Evolutionary conservation across 2,329 filamentous ascomycete species (phyloP).

Genomic region (Tolypocladium tropicale): DNA sequence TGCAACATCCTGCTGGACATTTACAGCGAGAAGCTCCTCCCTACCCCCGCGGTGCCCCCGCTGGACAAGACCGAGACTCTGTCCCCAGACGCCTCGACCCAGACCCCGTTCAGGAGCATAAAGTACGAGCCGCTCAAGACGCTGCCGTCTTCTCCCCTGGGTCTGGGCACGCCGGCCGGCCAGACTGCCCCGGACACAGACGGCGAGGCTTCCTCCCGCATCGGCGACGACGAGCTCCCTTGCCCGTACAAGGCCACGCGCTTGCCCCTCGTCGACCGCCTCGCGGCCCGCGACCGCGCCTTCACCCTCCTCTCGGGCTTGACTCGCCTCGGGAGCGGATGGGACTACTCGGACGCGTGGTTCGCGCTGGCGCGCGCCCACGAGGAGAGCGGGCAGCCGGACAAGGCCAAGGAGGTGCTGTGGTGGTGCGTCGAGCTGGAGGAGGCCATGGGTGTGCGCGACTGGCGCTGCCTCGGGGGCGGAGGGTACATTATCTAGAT

Average conservation of each 20-base stretch:
- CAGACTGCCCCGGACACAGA: constrained; percentile 3
- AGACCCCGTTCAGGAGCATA: not conserved
- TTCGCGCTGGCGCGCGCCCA: constrained; percentile 77
- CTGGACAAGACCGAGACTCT: constrained; percentile 17
- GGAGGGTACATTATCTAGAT: constrained; percentile 49
- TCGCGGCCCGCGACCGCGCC: constrained; percentile 84
- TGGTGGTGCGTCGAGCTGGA: constrained; percentile 98
- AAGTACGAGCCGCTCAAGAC: constrained; percentile 1
- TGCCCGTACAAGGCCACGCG: constrained; percentile 47
- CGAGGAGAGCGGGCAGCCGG: constrained; percentile 73
- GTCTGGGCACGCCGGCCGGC: constrained; percentile 26
- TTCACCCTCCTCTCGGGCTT: constrained; percentile 72
- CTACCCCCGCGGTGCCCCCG: constrained; percentile 40
- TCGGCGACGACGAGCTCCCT: constrained; percentile 32
- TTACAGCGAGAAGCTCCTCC: constrained; percentile 59
- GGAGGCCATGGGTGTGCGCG: constrained; percentile 68
- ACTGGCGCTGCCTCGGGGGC: constrained; percentile 62
- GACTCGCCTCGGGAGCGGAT: constrained; percentile 76
- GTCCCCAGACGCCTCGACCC: constrained; percentile 2
- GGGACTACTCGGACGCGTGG: constrained; percentile 93
- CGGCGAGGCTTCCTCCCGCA: constrained; percentile 5
- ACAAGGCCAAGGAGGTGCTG: constrained; percentile 83
- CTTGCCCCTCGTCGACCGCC: constrained; percentile 64
- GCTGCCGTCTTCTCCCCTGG: constrained; percentile 36
- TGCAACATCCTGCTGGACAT: constrained; percentile 81